Base-by-base conservation (phyloP, 2,329 filamentous ascomycete genomes). In the Cladosporium phlei region DNA sequence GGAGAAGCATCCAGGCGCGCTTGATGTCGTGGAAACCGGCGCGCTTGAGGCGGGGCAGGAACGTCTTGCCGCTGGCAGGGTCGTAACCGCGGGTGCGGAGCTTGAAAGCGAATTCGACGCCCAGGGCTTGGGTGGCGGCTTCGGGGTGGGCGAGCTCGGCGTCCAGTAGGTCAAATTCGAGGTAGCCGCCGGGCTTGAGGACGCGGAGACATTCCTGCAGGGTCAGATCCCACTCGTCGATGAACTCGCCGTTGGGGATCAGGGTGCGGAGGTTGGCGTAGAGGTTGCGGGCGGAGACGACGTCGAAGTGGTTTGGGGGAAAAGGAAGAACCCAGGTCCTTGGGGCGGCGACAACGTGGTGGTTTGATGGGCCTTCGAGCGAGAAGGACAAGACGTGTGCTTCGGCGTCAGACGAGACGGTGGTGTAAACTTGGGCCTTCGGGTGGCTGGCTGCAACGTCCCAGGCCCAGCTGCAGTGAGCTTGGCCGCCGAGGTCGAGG, bases 401-500 rank as follows among this genome's bases (percentile, higher is more conserved):
- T 43, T 62, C 63, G 32, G 57, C 56, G 46, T 66, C 60, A 17
- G 60, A 56, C 6, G 67, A 68, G 28, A 66, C 61, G 46, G 91
- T 88, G 0, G 91, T 96, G 70, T 90, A 94, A 45, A 96, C 80
- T 64, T 88, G 89, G 47, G 86, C 79, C 63, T 88, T 84, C 14
- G 87, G 88, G 66, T 90, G 93, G 64, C 91, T 85, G 38, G 86
- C 76, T 1, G 93, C 89, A 48, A 88, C 86, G 62, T 93, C 83
- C 93, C 93, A 98, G 17, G 87, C 91, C 93, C 93, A 98, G 66
- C 95, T 89, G 62, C 88, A 91, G 11, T 86, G 81, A 0, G 85
- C 77, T 62, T 91, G 83, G 34, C 90, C 90, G 38, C 87, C 89
- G 25, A 96, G 81, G 62, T 97, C 91, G 20, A 97, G 78, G 48